Evolutionary conservation across 1,284 basidiomycete genomes (phyloP).

Genomic region (Schizophyllum amplum): DNA sequence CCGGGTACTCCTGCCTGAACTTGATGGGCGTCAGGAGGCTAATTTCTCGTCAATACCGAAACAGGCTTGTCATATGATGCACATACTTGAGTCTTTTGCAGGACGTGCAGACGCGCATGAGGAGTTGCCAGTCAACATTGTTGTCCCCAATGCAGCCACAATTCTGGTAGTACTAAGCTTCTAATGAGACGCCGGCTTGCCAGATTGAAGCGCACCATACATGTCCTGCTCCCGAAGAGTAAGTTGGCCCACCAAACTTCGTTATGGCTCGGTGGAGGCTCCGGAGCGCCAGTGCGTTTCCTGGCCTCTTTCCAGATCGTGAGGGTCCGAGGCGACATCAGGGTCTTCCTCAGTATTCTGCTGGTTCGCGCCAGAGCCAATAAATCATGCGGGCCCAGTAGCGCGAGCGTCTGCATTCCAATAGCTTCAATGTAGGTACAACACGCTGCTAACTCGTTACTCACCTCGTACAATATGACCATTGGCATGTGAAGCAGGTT

Average conservation of each 20-base stretch:
- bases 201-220: not conserved
- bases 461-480: not conserved
- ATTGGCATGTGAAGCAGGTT: not conserved
- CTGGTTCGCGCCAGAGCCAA: not conserved
- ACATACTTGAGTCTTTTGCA: not conserved
- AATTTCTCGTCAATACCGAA: not conserved
- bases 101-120: not conserved
- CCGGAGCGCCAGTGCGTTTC: not conserved
- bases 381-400: not conserved
- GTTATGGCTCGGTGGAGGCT: not conserved
- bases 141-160: not conserved
- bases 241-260: not conserved
- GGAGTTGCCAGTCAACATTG: not conserved
- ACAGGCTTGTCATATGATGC: too few species aligned
- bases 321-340: not conserved
- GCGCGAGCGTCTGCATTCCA: not conserved
- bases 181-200: too few species aligned
- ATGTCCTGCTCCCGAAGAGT: not conserved
- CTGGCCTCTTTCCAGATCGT: not conserved
- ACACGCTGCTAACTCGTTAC: too few species aligned
- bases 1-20: not conserved
- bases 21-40: not conserved
- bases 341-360: not conserved
- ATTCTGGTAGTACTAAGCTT: not conserved
- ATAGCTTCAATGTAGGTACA: too few species aligned